Evolutionary conservation across 2,329 filamentous ascomycete species (phyloP).

Genomic region (Fusarium transvaalense): DNA sequence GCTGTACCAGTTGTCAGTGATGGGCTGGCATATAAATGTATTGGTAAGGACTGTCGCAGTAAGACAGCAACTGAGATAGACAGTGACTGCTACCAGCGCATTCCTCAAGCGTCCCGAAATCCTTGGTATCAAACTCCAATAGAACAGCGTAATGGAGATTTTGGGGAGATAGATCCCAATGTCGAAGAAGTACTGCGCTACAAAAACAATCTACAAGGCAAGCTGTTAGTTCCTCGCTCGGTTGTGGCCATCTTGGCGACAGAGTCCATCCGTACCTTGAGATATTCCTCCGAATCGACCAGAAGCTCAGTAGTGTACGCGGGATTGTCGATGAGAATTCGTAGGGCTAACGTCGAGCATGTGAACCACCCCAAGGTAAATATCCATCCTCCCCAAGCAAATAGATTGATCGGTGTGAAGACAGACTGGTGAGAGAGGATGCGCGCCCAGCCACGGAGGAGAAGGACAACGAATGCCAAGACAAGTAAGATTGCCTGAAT

Average conservation of each 20-base stretch:
- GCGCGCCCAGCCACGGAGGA: slow-evolving; percentile 11
- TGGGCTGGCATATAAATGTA: slow-evolving; percentile 11
- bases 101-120: slow-evolving; percentile 2
- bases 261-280: slow-evolving; percentile 1
- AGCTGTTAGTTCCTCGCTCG: neutral
- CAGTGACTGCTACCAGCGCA: neutral
- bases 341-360: slow-evolving; percentile 20
- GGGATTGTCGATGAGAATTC: slow-evolving; percentile 16
- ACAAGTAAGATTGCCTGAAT: slow-evolving; percentile 14
- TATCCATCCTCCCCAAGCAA: slow-evolving; percentile 20
- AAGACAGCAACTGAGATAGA: slow-evolving; percentile 5
- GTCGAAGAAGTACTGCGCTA: slow-evolving; percentile 20
- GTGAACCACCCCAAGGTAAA: slow-evolving; percentile 28
- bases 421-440: slow-evolving; percentile 3
- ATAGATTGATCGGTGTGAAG: neutral
- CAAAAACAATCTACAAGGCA: slow-evolving; percentile 4
- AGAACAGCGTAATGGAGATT: slow-evolving; percentile 22
- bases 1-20: slow-evolving; percentile 15
- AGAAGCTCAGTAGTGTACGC: slow-evolving; percentile 2
- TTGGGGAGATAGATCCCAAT: slow-evolving; percentile 24
- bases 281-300: slow-evolving; percentile 7
- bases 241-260: fast-evolving
- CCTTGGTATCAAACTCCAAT: slow-evolving; percentile 20
- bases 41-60: slow-evolving; percentile 15
- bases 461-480: neutral